Base-by-base conservation (phyloP, 371 early-diverging fungal species). In the Basidiobolus meristosporus region DNA sequence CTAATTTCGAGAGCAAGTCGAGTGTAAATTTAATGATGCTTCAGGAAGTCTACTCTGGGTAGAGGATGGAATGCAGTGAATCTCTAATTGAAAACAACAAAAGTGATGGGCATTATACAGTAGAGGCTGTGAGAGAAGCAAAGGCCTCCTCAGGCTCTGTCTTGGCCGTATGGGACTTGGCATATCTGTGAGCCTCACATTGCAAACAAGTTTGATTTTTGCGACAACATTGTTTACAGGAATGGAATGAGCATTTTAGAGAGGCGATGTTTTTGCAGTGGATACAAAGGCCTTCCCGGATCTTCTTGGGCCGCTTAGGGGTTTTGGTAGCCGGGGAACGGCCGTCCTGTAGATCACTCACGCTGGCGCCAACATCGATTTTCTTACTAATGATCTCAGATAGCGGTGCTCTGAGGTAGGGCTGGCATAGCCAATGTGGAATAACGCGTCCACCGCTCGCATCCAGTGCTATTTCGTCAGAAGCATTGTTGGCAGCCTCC, bases 401-500 rank as follows among this genome's bases (percentile, higher is more conserved):
- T 2, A 36, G 48, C 11, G 58, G 52, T 18, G 77, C 71, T 36
- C 90, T 63, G 38, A 89, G 47, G 41, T 76, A 71, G 7, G 90
- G 86, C 54, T 83, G 80, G 16, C 50, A 52, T 22, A 68, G 52
- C 82, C 83, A 89, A 34, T 65, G 60, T 10, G 80, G 80, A 42
- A 81, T 62, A 23, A 64, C 60, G 6, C 70, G 68, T 40, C 73
- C 61, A 9, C 82, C 83, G 7, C 57, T 50, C 26, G 68, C 73
- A 51, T 80, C 72, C 2, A 49, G 16, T 11, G 36, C 41, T 41
- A 58, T 42, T 35, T 60, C 55, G 35, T 43, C 43, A 31, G 28
- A 42, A 21, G 48, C 58, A 10, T 54, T 44, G 31, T 17, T 28
- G 29, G 28, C 31, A 9, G 50, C 46, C 0, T 40, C 53, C 11